phyloP scores from a whole-genome alignment of 2,329 filamentous ascomycete species.

The Xylariaceae sp. region DNA sequence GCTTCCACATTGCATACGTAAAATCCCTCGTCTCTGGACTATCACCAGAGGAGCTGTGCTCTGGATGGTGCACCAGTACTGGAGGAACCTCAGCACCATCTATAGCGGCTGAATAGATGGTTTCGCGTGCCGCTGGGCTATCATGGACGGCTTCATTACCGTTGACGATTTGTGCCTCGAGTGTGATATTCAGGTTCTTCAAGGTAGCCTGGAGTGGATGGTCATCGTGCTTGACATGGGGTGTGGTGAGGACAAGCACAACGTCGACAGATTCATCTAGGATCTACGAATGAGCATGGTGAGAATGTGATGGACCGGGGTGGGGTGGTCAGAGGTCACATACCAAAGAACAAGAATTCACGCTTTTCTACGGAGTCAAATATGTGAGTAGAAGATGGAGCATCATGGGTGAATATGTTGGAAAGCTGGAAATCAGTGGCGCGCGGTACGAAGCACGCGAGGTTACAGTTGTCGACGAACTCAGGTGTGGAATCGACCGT shows the following conservation, averaged over 20 bases:
- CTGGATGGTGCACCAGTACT: constrained; percentile 45
- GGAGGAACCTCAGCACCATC: constrained; percentile 50
- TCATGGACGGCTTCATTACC: constrained; percentile 48
- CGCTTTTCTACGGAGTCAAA: constrained; percentile 61
- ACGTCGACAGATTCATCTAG: constrained; percentile 72
- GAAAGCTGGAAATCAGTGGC: constrained; percentile 55
- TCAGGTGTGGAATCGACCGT: constrained; percentile 35
- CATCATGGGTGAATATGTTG: constrained; percentile 44
- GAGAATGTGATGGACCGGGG: constrained; percentile 34
- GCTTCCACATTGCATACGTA: constrained; percentile 59
- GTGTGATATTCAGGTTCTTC: constrained; percentile 59
- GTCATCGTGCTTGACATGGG: constrained; percentile 50
- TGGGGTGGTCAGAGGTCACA: constrained; percentile 31
- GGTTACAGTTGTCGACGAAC: constrained; percentile 57
- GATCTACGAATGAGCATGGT: constrained; percentile 48
- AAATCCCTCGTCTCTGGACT: constrained; percentile 31
- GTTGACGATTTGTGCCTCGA: constrained; percentile 67
- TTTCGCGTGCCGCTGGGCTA: constrained; percentile 50
- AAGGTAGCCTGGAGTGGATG: constrained; percentile 57
- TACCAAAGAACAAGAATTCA: constrained; percentile 71
- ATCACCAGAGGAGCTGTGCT: constrained; percentile 25
- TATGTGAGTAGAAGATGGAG: constrained; percentile 43
- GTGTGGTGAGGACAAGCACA: constrained; percentile 65
- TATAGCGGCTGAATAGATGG: constrained; percentile 57
- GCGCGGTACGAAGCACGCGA: constrained; percentile 60